These are phyloP conservation scores for Diddensiella transvaalensis DNA, from an alignment of 805 yeast species.

Conservation along the genomic window DNA sequence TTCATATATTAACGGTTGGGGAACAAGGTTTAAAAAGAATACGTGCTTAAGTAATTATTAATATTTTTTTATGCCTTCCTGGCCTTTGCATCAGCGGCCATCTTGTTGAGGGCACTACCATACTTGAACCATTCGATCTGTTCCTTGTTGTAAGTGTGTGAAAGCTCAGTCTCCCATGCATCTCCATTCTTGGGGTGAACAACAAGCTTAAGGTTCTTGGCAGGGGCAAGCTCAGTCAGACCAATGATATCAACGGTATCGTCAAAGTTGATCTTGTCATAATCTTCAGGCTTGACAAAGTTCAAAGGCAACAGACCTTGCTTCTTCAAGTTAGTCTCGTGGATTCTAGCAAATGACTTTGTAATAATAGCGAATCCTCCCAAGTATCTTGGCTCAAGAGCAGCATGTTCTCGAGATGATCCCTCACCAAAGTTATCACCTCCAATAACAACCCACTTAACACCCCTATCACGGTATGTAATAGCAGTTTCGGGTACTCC, in stretches of 20 bases:
- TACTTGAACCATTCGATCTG: slow-evolving; percentile 99
- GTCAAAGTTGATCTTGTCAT: slow-evolving; percentile 87
- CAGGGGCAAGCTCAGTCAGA: slow-evolving; percentile 82
- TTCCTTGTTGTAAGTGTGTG: slow-evolving; percentile 94
- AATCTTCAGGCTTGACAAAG: slow-evolving; percentile 83
- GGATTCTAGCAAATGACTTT: slow-evolving; percentile 97
- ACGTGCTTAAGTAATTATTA: background rate
- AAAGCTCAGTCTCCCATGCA: slow-evolving; percentile 84
- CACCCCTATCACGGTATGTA: slow-evolving; percentile 20
- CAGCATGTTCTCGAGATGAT: slow-evolving; percentile 99
- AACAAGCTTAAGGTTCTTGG: slow-evolving; percentile 78
- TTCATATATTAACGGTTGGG: too few species aligned
- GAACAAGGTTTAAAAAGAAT: too few species aligned
- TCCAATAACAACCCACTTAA: slow-evolving; percentile 45
- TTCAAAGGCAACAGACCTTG: slow-evolving; percentile 98
- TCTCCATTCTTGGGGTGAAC: slow-evolving; percentile 66
- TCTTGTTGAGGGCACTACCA: slow-evolving; percentile 98
- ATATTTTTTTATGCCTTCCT: background rate
- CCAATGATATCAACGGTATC: slow-evolving; percentile 88
- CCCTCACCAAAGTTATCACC: slow-evolving; percentile 99
- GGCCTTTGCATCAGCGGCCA: slow-evolving; percentile 47
- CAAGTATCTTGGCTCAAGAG: slow-evolving; percentile 97
- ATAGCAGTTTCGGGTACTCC: slow-evolving; percentile 97
- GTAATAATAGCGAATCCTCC: slow-evolving; percentile 98
- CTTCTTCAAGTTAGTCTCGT: slow-evolving; percentile 99